Evolutionary conservation across 805 yeast species (phyloP).

Genomic region (Cyberlindnera petersonii): DNA sequence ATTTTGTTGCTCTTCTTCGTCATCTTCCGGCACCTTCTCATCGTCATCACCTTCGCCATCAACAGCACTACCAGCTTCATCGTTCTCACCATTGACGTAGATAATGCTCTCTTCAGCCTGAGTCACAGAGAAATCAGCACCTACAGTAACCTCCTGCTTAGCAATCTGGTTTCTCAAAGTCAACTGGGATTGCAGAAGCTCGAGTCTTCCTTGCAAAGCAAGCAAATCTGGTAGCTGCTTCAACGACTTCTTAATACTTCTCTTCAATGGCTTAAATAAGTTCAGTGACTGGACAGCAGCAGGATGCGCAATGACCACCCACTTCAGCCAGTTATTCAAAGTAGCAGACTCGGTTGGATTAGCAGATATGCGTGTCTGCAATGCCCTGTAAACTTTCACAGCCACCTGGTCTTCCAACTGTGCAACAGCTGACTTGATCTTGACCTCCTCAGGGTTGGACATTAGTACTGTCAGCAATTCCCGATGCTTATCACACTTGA

Average conservation of each 20-base stretch:
- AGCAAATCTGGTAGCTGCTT: slow-evolving; percentile 62
- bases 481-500: slow-evolving; percentile 22
- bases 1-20: slow-evolving; percentile 18
- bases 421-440: slow-evolving; percentile 39
- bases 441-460: slow-evolving; percentile 34
- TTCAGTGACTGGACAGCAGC: slow-evolving; percentile 31
- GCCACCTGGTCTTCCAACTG: slow-evolving; percentile 39
- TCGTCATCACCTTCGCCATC: slow-evolving; percentile 34
- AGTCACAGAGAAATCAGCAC: slow-evolving; percentile 25
- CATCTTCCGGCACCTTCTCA: slow-evolving; percentile 5
- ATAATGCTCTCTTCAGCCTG: slow-evolving; percentile 33
- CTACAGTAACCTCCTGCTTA: slow-evolving; percentile 32
- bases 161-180: slow-evolving; percentile 56
- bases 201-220: slow-evolving; percentile 82
- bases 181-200: slow-evolving; percentile 72
- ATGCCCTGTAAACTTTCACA: slow-evolving; percentile 40
- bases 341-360: slow-evolving; percentile 39
- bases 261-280: slow-evolving; percentile 49
- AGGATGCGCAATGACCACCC: slow-evolving; percentile 70
- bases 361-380: slow-evolving; percentile 44
- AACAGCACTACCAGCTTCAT: slow-evolving; percentile 34
- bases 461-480: slow-evolving; percentile 24
- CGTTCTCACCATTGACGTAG: slow-evolving; percentile 43
- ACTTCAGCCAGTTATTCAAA: slow-evolving; percentile 67
- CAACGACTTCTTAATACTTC: slow-evolving; percentile 51